Conservation (phyloP, 2,329 filamentous ascomycete species). For the Fusarium sp. region DNA sequence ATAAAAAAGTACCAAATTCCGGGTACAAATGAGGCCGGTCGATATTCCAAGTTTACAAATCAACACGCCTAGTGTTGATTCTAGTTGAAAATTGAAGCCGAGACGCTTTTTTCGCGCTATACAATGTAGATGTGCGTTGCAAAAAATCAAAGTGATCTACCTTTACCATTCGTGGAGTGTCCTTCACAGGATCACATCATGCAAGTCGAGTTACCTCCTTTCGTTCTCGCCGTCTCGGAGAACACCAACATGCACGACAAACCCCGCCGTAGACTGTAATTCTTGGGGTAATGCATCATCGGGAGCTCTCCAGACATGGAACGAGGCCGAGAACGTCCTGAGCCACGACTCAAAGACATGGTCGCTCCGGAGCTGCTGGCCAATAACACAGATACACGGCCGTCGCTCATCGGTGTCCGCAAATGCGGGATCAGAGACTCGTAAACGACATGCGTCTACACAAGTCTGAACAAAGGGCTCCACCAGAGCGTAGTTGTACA, state of each 20-base stretch:
- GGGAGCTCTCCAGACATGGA: slow-evolving; percentile 79
- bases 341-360: slow-evolving; percentile 89
- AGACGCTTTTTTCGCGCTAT: slow-evolving; percentile 13
- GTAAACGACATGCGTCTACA: slow-evolving; percentile 74
- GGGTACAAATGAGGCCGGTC: slow-evolving; percentile 15
- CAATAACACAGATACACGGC: slow-evolving; percentile 80
- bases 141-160: not conserved
- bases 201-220: not conserved
- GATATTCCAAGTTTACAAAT: slow-evolving; percentile 24
- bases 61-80: not conserved
- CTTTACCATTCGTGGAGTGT: not conserved
- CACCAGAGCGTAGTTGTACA: slow-evolving; percentile 92
- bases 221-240: slow-evolving; percentile 52
- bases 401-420: slow-evolving; percentile 24
- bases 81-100: slow-evolving; percentile 5
- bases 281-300: slow-evolving; percentile 67
- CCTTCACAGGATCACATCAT: not conserved
- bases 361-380: slow-evolving; percentile 86
- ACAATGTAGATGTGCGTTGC: not conserved
- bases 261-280: slow-evolving; percentile 73
- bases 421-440: slow-evolving; percentile 42
- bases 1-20: slow-evolving; percentile 27
- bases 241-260: slow-evolving; percentile 82
- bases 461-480: slow-evolving; percentile 84
- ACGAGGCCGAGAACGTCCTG: slow-evolving; percentile 69